Percentiles rank a stretch among this genome's conserved stretches.
These are phyloP conservation scores for Diaporthe sp. DNA, from an alignment of 2,329 filamentous ascomycete species.

Conservation along the genomic window DNA sequence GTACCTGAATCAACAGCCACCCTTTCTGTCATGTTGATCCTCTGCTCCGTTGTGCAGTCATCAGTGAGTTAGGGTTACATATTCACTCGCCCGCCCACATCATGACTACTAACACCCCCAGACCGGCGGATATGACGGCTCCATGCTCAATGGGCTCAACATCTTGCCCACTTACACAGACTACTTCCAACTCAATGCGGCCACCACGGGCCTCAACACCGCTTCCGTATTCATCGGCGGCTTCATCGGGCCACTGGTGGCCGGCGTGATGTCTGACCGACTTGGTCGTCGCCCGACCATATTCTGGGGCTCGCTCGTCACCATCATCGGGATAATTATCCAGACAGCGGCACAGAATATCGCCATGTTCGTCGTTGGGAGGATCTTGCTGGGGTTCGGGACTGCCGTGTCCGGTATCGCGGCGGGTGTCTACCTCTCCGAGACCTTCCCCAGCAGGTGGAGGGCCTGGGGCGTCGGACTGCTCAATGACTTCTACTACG, in stretches of 20 bases:
- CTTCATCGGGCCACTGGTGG: conserved; percentile 59
- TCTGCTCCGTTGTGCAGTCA: conserved; percentile 62
- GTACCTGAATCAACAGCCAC: conserved; percentile 58
- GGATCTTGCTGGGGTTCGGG: conserved; percentile 64
- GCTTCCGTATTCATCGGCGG: conserved; percentile 68
- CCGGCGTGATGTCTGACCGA: conserved; percentile 57
- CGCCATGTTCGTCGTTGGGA: conserved; percentile 63
- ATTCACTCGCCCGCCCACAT: background rate
- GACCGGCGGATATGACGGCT: conserved; percentile 60
- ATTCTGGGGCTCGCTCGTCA: conserved; percentile 56
- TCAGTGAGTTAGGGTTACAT: conserved; percentile 47
- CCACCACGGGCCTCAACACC: conserved; percentile 68
- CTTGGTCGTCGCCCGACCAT: conserved; percentile 60
- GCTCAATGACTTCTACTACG: conserved; percentile 51
- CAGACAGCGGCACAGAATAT: conserved; percentile 65
- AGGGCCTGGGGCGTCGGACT: conserved; percentile 60
- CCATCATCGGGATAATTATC: conserved; percentile 59
- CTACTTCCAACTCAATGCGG: conserved; percentile 68
- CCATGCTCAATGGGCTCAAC: conserved; percentile 70
- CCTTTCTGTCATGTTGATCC: conserved; percentile 56
- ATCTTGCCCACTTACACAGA: conserved; percentile 69
- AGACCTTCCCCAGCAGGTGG: conserved; percentile 61
- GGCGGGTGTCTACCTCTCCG: conserved; percentile 62
- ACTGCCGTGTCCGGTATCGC: conserved; percentile 57
- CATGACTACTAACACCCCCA: conserved; percentile 46